These are phyloP conservation scores for Chondrostereum purpureum DNA, from an alignment of 1,284 basidiomycete genomes.

Conservation along the genomic window DNA sequence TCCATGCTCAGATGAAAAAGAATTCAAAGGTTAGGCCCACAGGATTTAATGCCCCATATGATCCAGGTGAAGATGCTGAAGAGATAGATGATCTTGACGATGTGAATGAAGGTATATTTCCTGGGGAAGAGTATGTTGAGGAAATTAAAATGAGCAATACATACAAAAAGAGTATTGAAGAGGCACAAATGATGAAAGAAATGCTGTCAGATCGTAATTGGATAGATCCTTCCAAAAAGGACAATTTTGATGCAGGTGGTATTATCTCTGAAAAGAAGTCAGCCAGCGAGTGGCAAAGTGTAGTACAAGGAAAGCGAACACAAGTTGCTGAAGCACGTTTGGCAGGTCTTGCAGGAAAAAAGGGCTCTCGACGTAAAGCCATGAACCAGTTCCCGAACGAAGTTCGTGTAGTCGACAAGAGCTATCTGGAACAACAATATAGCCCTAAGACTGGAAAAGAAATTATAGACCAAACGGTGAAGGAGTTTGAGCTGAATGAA, in stretches of 20 bases:
- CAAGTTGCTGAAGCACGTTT: background rate
- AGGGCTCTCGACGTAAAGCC: too few relatives aligned
- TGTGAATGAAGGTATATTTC: background rate
- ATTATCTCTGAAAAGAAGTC: background rate
- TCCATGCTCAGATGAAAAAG: background rate
- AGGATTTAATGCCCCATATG: background rate
- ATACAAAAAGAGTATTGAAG: background rate
- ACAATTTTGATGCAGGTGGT: too few relatives aligned
- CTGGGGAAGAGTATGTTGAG: background rate
- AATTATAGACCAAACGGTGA: slow-evolving; percentile 8
- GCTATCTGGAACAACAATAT: too few relatives aligned
- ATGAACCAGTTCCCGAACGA: too few relatives aligned
- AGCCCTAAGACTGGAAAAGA: too few relatives aligned
- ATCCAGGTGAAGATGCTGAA: background rate
- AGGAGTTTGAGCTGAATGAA: slow-evolving; percentile 13
- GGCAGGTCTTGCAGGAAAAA: too few relatives aligned
- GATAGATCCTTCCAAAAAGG: too few relatives aligned
- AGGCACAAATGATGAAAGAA: background rate
- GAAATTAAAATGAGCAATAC: background rate
- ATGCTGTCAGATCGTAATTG: background rate
- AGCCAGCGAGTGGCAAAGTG: background rate
- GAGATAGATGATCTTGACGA: background rate
- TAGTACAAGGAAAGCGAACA: background rate
- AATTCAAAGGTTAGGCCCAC: background rate
- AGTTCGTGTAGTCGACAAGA: too few relatives aligned